Conservation (phyloP, 306 rosid genomes). For the Fragaria nilgerrensis region DNA sequence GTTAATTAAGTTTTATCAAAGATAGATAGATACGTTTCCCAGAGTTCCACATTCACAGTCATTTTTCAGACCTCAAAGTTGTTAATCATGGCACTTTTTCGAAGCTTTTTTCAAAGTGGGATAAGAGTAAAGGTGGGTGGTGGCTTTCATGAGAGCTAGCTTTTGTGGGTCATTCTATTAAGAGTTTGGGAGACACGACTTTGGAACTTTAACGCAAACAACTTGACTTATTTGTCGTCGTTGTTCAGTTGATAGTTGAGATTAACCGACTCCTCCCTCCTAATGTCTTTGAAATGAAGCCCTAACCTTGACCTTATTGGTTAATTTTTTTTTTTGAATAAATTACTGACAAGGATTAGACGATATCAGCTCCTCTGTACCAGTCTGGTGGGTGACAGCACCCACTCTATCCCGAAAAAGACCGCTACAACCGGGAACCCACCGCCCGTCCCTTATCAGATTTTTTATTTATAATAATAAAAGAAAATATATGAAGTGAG, state of each 20-base stretch:
- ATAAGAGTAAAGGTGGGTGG: constrained; percentile 40
- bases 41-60: not conserved
- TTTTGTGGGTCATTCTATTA: constrained; percentile 42
- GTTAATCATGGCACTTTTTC: constrained; percentile 58
- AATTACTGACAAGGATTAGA: no score
- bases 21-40: constrained; percentile 2
- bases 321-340: no score
- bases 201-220: constrained; percentile 47
- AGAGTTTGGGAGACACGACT: constrained; percentile 30
- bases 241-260: constrained; percentile 10
- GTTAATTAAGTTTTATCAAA: not conserved
- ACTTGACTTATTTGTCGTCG: constrained; percentile 59
- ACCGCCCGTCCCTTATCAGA: no score
- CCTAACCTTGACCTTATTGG: not conserved
- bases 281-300: not conserved
- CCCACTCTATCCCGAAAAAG: no score
- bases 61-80: constrained; percentile 33
- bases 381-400: no score
- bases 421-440: no score
- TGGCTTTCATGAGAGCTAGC: constrained; percentile 26
- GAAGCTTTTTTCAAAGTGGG: constrained; percentile 36
- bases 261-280: not conserved
- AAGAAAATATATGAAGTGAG: no score
- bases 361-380: no score
- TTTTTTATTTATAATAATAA: no score